Percentiles rank a stretch among this genome's conserved stretches.
phyloP scores from a whole-genome alignment of 495 filamentous ascomycete species.

The Aspergillus nidulans region DNA sequence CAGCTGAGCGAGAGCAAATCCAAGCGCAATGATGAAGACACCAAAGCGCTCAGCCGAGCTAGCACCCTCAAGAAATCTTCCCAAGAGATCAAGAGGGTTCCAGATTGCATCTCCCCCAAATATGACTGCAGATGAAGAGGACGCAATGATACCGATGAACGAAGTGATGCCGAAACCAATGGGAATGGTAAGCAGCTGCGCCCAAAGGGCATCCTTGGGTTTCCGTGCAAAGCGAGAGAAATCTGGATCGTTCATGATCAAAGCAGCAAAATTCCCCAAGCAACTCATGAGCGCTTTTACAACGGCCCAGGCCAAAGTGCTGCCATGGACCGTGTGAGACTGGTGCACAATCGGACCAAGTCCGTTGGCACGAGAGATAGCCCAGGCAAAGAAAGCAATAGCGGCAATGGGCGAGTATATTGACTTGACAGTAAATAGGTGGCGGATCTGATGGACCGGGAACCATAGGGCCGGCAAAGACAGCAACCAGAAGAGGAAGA shows the following conservation, averaged over 20 bases:
- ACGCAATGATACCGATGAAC: constrained; percentile 91
- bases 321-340: constrained; percentile 58
- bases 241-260: constrained; percentile 77
- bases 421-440: constrained; percentile 89
- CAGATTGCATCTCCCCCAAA: constrained; percentile 71
- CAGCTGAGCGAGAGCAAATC: constrained; percentile 82
- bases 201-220: constrained; percentile 81
- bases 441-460: constrained; percentile 57
- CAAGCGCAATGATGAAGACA: constrained; percentile 79
- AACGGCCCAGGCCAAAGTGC: constrained; percentile 72
- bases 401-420: constrained; percentile 80
- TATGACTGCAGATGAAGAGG: constrained; percentile 77
- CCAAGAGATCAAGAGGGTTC: constrained; percentile 78
- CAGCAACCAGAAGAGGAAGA: constrained; percentile 79
- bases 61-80: constrained; percentile 67
- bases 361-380: constrained; percentile 75
- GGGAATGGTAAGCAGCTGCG: constrained; percentile 83
- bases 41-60: constrained; percentile 75
- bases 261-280: constrained; percentile 89
- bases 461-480: constrained; percentile 84
- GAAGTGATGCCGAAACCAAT: constrained; percentile 82
- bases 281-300: constrained; percentile 81
- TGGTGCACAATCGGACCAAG: constrained; percentile 83
- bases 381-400: constrained; percentile 88
- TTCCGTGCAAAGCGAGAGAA: constrained; percentile 82